Conservation (phyloP, 1,139 yeast species). For the Lodderomyces metapsilosis region DNA sequence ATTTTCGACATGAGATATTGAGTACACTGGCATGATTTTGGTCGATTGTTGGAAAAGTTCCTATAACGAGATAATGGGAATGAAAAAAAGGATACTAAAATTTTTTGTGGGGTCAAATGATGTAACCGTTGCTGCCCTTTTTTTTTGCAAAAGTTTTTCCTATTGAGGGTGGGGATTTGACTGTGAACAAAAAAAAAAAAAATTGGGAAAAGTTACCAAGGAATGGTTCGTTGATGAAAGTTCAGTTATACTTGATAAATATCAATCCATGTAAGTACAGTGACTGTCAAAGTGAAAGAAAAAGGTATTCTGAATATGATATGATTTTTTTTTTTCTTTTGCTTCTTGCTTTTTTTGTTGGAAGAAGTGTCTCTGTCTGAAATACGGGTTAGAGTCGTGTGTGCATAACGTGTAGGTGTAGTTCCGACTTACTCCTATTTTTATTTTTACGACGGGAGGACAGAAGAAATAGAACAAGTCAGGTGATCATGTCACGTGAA, state of each 20-base stretch:
- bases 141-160: background rate
- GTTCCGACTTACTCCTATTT: background rate
- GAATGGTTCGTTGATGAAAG: background rate
- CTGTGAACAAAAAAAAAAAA: background rate
- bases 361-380: no score
- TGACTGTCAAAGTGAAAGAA: no score
- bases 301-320: background rate
- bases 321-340: background rate
- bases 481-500: background rate
- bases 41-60: background rate
- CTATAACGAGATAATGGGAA: no score
- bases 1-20: constrained; percentile 69
- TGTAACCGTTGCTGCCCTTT: background rate
- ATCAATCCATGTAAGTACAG: no score
- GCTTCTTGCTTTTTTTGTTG: no score
- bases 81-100: no score
- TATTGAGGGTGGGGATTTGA: no score
- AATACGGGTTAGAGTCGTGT: background rate
- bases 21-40: constrained; percentile 67
- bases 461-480: background rate
- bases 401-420: background rate
- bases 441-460: no score
- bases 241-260: no score
- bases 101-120: background rate
- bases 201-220: background rate